phyloP scores from a whole-genome alignment of 768 basidiomycete species.

The Calocybe cyanea region DNA sequence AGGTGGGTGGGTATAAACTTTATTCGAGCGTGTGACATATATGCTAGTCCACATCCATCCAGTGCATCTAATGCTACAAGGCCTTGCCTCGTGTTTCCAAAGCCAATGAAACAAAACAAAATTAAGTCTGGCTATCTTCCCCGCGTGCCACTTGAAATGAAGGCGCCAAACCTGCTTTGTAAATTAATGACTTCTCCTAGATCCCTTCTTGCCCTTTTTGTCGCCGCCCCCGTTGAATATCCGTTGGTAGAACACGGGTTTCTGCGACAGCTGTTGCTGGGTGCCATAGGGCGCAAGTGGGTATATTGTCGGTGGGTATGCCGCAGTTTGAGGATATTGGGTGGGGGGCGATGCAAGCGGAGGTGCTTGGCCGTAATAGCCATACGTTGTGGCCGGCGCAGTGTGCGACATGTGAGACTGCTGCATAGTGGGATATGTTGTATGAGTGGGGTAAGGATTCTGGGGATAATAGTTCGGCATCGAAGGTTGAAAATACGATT shows the following conservation, averaged over 20 bases:
- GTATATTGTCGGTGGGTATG: conserved; percentile 8
- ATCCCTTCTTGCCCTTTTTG: not conserved
- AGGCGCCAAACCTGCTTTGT: not conserved
- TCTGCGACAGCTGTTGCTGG: conserved; percentile 3
- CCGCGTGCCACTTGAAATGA: not conserved
- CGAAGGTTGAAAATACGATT: conserved; percentile 1
- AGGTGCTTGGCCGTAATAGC: not conserved
- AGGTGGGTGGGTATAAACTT: not conserved
- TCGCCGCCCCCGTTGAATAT: conserved; percentile 5
- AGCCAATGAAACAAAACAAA: not conserved
- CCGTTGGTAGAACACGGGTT: conserved; percentile 10
- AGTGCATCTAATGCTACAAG: not conserved
- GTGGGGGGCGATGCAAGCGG: not conserved
- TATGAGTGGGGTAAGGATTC: not conserved
- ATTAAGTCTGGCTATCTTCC: not conserved
- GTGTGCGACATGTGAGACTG: not conserved
- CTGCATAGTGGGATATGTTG: not conserved
- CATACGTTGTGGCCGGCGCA: not conserved
- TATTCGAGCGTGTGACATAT: not conserved
- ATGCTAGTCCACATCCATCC: not conserved
- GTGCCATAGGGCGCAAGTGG: conserved; percentile 6
- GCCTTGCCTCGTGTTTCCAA: not conserved
- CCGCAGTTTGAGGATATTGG: conserved; percentile 7
- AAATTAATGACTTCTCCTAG: conserved; percentile 2
- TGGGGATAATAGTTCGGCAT: not conserved